Conservation (phyloP, 2,329 filamentous ascomycete genomes). For the Calycina herbarum region DNA sequence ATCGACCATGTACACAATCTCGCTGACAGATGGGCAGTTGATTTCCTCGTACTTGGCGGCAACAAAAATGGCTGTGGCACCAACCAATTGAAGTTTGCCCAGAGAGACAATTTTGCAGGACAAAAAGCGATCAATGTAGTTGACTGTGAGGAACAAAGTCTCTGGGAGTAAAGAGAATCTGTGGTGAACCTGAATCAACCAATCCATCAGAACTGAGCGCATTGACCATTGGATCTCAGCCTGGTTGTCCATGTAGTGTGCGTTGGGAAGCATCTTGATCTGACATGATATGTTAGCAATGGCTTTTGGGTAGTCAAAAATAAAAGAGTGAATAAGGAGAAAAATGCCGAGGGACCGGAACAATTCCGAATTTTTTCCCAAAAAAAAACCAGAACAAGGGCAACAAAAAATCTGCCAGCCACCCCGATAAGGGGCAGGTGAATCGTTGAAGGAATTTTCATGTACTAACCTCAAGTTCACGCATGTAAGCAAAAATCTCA, state of each 20-base stretch:
- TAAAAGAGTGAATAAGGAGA: neutral
- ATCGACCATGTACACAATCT: conserved; percentile 99
- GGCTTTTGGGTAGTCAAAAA: neutral
- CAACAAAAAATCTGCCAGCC: neutral
- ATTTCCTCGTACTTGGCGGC: conserved; percentile 99
- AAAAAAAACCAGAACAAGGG: no score
- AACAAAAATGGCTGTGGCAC: conserved; percentile 91
- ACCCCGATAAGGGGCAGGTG: neutral
- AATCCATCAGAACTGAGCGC: conserved; percentile 96
- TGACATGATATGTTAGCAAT: conserved; percentile 42
- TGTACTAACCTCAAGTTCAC: conserved; percentile 71
- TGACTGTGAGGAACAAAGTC: conserved; percentile 91
- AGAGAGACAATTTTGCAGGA: conserved; percentile 93
- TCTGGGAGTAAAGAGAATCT: conserved; percentile 90
- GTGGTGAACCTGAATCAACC: conserved; percentile 93
- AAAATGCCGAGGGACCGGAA: neutral
- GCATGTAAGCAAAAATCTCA: conserved; percentile 94
- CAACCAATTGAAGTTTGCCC: conserved; percentile 92
- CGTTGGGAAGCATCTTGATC: conserved; percentile 80
- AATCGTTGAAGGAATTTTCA: neutral
- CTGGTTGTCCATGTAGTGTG: conserved; percentile 95
- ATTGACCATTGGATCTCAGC: conserved; percentile 99
- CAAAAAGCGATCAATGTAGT: conserved; percentile 96
- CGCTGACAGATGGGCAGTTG: conserved; percentile 90
- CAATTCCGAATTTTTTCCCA: neutral